Evolutionary conservation across 495 filamentous ascomycete species (phyloP).

Genomic region (Letharia lupina): DNA sequence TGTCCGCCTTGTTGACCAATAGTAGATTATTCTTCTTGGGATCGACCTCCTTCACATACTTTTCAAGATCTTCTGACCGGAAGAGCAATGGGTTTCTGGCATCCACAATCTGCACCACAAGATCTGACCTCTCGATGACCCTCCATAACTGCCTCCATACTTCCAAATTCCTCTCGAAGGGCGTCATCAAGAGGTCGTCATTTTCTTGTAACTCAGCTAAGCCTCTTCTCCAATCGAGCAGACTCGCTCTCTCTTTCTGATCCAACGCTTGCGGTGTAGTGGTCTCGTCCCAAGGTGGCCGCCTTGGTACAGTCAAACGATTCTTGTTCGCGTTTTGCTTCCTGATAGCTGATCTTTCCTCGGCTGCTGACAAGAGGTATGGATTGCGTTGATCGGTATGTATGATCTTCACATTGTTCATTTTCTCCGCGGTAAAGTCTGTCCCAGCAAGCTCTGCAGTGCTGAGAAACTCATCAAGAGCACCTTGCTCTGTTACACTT

Average conservation of each 20-base stretch:
- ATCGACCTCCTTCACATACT: constrained; percentile 88
- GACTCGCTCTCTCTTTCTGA: constrained; percentile 63
- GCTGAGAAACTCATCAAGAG: constrained; percentile 75
- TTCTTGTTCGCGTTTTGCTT: constrained; percentile 75
- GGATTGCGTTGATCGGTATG: constrained; percentile 92
- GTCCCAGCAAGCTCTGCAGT: constrained; percentile 94
- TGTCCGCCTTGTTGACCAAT: constrained; percentile 97
- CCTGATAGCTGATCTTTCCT: constrained; percentile 65
- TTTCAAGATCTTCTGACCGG: constrained; percentile 85
- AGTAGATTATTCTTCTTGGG: constrained; percentile 82
- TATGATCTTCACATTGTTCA: constrained; percentile 97
- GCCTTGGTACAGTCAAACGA: constrained; percentile 78
- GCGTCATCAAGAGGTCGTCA: constrained; percentile 92
- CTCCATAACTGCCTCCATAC: constrained; percentile 98
- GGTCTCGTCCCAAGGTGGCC: constrained; percentile 76
- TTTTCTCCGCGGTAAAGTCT: constrained; percentile 97
- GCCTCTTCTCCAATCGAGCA: constrained; percentile 83
- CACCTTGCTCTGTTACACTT: constrained; percentile 93
- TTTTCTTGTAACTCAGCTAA: constrained; percentile 88
- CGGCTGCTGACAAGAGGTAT: constrained; percentile 79
- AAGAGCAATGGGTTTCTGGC: constrained; percentile 92
- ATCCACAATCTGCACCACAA: constrained; percentile 98
- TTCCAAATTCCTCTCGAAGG: constrained; percentile 95
- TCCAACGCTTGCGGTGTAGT: constrained; percentile 82
- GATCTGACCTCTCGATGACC: constrained; percentile 92